Base-by-base conservation (phyloP, 2,329 filamentous ascomycete species). In the Monilinia vaccinii-corymbosi region DNA sequence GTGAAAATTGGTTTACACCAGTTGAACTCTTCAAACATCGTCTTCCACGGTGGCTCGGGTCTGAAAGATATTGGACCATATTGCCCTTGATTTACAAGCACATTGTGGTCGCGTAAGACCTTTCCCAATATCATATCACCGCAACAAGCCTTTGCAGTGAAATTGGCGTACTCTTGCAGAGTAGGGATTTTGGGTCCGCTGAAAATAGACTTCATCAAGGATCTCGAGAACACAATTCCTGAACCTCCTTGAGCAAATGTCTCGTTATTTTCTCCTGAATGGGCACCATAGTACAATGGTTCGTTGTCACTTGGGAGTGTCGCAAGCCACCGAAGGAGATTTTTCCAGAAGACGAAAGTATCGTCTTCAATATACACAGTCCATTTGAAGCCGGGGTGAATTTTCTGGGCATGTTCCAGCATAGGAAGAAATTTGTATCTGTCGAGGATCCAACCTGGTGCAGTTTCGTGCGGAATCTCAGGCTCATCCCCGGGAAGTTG, bases 371-470 rank as follows among this genome's bases (percentile, higher is more conserved):
- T 62, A 47, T 63, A 63, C 23, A 63, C 46, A 16, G 56, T 55
- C 62, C 62, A 63, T 51, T 63, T 63, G 13, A 49, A 31, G 4
- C 38, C 56, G 0, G 62, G 57, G 31, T 42, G 44, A 8, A 55
- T 46, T 28, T 51, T 50, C 4, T 56, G 45, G 1, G 52, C 56
- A 18, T 63, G 60, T 18, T n/a, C 16, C 4, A 63, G 23, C 60
- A 63, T 63, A 10, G 62, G 60, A 8, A 63, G 47, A 40, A 63
- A 63, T 44, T 63, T 62, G 21, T 63, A 62, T 36, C 52, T 53
- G 48, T 63, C 62, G 2, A 62, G 48, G 8, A 49, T 16, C 62
- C 60, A 63, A 7, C 60, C 62, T 11, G 50, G 56, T 21, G 32
- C 25, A 21, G 45, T 40, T 1, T 50, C 60, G 4, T 50, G 14